Percentiles rank a stretch among this genome's conserved stretches.
These are phyloP conservation scores for Lecanosticta acicola DNA, from an alignment of 2,329 filamentous ascomycete genomes.

Conservation along the genomic window DNA sequence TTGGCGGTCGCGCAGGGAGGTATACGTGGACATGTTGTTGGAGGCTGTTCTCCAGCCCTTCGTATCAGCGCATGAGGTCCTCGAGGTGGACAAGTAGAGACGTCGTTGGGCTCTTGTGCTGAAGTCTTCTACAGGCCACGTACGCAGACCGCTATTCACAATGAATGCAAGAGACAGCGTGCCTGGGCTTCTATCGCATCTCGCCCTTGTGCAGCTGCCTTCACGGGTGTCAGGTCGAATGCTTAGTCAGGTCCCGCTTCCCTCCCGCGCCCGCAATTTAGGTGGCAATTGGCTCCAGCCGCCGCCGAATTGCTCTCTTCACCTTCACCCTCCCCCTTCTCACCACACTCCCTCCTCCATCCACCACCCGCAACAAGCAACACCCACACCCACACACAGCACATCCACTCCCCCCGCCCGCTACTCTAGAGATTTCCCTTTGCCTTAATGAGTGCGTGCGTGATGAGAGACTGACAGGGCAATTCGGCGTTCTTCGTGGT, in stretches of 20 bases:
- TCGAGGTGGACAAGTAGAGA: no score
- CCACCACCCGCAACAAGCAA: conserved; percentile 4
- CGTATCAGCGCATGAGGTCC: conserved; percentile 25
- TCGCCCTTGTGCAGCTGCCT: not conserved
- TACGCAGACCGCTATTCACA: not conserved
- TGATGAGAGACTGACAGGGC: conserved; percentile 20
- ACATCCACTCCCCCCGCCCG: conserved; percentile 5
- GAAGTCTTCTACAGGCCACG: not conserved
- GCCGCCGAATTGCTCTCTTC: no score
- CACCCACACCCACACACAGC: conserved; percentile 2
- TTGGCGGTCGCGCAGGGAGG: conserved; percentile 65
- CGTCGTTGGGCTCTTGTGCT: no score
- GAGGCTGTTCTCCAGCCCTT: conserved; percentile 28
- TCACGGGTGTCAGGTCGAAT: no score
- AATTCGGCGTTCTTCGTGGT: conserved; percentile 17
- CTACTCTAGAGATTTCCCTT: conserved; percentile 8
- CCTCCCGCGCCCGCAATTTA: no score
- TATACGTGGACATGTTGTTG: conserved; percentile 50
- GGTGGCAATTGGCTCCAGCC: no score
- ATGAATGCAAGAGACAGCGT: not conserved
- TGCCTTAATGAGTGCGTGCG: conserved; percentile 14
- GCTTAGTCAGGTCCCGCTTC: no score
- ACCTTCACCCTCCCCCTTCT: conserved; percentile 3
- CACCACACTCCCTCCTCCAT: conserved; percentile 1
- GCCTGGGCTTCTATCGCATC: not conserved